A percentile compares a stretch with the other conserved stretches of the same genome.
phyloP scores from a whole-genome alignment of 2,329 filamentous ascomycete species.

The Neofusicoccum laricinum region DNA sequence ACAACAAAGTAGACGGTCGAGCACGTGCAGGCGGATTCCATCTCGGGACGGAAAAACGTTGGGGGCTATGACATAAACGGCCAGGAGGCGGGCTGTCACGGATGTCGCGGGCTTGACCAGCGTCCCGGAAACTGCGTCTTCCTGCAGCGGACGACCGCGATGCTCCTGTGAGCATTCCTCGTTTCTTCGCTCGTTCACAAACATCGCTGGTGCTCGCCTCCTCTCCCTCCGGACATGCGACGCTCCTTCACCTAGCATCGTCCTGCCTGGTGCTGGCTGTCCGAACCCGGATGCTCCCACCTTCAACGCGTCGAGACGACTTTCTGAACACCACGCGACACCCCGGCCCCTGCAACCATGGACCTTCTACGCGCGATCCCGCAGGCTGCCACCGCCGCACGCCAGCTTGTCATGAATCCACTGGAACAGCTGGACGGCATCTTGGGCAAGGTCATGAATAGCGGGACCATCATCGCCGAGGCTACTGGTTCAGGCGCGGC shows the following conservation, averaged over 20 bases:
- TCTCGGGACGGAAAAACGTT: neutral
- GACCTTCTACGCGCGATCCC: constrained; percentile 6
- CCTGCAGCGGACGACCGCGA: constrained; percentile 1
- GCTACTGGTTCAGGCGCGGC: constrained; percentile 40
- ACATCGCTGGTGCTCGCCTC: neutral
- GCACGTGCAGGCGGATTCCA: neutral
- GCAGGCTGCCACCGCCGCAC: constrained; percentile 13
- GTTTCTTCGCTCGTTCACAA: neutral
- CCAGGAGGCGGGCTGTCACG: neutral
- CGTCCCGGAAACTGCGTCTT: neutral
- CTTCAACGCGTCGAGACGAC: neutral
- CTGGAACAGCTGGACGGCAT: constrained; percentile 14
- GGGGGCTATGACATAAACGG: constrained; percentile 7
- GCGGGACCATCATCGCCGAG: constrained; percentile 59
- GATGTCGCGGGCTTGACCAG: constrained; percentile 5
- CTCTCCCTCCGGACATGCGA: neutral
- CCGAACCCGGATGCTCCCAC: constrained; percentile 8
- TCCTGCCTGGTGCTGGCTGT: constrained; percentile 9
- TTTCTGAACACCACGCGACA: constrained; percentile 7
- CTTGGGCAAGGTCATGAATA: constrained; percentile 22
- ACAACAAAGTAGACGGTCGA: neutral
- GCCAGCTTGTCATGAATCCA: constrained; percentile 14
- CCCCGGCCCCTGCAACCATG: neutral
- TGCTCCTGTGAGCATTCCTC: neutral
- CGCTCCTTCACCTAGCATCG: neutral